Conservation (phyloP, 139 green algal species). For the Chlorella sp. region DNA sequence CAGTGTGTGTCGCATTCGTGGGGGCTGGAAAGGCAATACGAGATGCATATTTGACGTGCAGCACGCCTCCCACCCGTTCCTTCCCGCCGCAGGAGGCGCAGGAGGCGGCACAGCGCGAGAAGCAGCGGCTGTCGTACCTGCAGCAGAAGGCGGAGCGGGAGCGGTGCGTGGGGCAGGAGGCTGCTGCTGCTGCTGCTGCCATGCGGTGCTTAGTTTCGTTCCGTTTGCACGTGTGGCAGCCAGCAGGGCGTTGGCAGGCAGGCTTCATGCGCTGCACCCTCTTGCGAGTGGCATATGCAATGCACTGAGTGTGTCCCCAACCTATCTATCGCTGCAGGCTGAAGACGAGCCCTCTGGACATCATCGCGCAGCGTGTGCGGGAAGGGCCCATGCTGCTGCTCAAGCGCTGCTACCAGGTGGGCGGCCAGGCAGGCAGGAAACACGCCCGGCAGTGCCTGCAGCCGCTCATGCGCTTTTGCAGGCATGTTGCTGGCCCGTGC, state of each 20-base stretch:
- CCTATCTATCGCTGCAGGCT: background rate
- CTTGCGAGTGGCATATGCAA: background rate
- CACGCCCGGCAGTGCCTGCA: no score
- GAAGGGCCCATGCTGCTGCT: constrained; percentile 60
- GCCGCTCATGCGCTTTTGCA: no score
- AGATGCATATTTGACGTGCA: no score
- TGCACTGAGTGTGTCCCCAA: background rate
- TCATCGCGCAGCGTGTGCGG: constrained; percentile 37
- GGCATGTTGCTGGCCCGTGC: no score
- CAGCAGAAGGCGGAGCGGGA: constrained; percentile 19
- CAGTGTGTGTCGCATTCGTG: no score
- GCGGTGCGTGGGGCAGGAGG: constrained; percentile 5
- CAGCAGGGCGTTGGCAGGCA: no score
- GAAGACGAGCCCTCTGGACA: constrained; percentile 24
- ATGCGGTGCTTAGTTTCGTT: no score
- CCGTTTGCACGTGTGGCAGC: no score
- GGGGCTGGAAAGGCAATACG: no score
- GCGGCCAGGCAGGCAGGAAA: no score
- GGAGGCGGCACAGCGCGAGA: constrained; percentile 13
- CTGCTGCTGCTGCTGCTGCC: background rate
- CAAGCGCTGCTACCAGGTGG: constrained; percentile 18
- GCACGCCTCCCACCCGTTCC: no score
- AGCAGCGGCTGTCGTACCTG: constrained; percentile 13
- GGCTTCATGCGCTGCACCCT: no score
- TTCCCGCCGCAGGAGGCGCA: background rate